These are phyloP conservation scores for Coffea canephora DNA, from an alignment of 257 asterid species.

Conservation along the genomic window DNA sequence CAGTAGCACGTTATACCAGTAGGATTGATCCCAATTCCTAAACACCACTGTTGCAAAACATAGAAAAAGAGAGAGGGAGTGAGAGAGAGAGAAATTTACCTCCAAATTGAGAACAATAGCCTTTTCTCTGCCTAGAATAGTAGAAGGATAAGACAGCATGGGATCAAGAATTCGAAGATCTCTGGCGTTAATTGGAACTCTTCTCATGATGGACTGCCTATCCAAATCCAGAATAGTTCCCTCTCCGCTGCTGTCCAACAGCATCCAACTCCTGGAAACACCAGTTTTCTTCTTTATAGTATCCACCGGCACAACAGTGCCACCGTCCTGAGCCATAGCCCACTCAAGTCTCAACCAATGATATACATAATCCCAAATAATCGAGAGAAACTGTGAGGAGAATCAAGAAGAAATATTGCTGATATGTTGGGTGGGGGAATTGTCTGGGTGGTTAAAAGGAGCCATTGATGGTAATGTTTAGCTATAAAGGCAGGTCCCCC, in stretches of 20 bases:
- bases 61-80: not conserved
- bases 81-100: slow-evolving; percentile 28
- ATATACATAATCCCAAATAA: not conserved
- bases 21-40: not conserved
- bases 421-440: not conserved
- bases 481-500: not conserved
- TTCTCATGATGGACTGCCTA: slow-evolving; percentile 67
- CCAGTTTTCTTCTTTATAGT: slow-evolving; percentile 47
- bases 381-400: no score
- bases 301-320: slow-evolving; percentile 24
- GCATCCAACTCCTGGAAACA: slow-evolving; percentile 68
- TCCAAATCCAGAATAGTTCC: slow-evolving; percentile 74
- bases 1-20: not conserved
- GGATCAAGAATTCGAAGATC: slow-evolving; percentile 93
- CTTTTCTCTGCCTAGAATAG: slow-evolving; percentile 74
- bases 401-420: not conserved
- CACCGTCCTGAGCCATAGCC: slow-evolving; percentile 37
- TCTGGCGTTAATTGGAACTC: slow-evolving; percentile 74
- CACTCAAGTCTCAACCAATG: not conserved
- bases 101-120: slow-evolving; percentile 88
- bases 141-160: slow-evolving; percentile 83
- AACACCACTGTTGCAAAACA: not conserved
- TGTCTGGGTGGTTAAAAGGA: slow-evolving; percentile 8
- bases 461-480: not conserved
- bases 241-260: slow-evolving; percentile 55